Evolutionary conservation across 306 rosid genomes (phyloP).

Genomic region (Prunus campanulata): DNA sequence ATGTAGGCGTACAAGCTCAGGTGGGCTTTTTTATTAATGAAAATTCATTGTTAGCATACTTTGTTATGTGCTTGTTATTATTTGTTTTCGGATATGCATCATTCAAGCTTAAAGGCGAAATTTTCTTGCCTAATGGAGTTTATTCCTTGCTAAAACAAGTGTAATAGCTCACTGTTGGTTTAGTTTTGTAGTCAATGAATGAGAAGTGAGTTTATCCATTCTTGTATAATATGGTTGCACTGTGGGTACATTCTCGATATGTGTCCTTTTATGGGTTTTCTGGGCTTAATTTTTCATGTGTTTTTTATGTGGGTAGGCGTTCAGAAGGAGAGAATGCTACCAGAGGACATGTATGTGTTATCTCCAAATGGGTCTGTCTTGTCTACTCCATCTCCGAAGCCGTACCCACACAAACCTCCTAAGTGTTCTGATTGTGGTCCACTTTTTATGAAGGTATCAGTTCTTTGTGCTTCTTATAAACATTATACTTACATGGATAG

Average conservation of each 20-base stretch:
- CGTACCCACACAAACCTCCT: slow-evolving; percentile 89
- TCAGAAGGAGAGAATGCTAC: slow-evolving; percentile 94
- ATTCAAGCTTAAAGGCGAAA: not conserved
- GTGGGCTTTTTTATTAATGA: not conserved
- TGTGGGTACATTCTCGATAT: not conserved
- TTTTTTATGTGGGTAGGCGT: slow-evolving; percentile 57
- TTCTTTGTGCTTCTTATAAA: slow-evolving; percentile 11
- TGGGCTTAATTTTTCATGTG: slow-evolving; percentile 1
- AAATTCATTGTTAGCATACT: not conserved
- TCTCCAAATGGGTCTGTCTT: slow-evolving; percentile 62
- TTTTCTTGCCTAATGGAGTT: not conserved
- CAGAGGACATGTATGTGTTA: slow-evolving; percentile 88
- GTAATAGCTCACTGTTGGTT: not conserved
- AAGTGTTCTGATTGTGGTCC: slow-evolving; percentile 90
- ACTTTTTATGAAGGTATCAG: slow-evolving; percentile 77
- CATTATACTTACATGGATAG: not conserved
- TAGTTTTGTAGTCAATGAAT: no score
- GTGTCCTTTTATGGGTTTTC: not conserved
- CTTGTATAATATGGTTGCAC: not conserved
- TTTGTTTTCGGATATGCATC: not conserved
- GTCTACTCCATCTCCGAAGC: slow-evolving; percentile 76
- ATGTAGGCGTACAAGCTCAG: not conserved
- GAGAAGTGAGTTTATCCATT: not conserved
- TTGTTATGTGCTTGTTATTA: not conserved
- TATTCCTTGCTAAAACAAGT: not conserved